Conservation (phyloP, 768 basidiomycete genomes). For the Tulasnella sp. region DNA sequence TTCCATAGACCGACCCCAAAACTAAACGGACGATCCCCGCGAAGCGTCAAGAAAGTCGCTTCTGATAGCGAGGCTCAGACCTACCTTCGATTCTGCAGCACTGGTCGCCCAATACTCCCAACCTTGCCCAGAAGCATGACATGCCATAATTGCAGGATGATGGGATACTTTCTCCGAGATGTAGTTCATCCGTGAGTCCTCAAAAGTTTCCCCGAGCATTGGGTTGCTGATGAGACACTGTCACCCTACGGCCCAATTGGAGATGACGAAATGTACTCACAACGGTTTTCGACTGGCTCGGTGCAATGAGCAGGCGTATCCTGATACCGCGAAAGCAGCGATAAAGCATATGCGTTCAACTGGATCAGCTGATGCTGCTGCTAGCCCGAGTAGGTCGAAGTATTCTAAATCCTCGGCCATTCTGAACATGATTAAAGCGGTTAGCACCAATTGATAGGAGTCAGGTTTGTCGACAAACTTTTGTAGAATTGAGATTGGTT, state of each 20-base stretch:
- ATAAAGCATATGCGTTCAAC: constrained; percentile 68
- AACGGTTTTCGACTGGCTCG: constrained; percentile 84
- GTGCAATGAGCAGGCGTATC: constrained; percentile 75
- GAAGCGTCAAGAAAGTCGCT: constrained; percentile 10
- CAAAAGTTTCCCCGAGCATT: constrained; percentile 84
- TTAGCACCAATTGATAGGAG: neutral
- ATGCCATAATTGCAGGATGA: constrained; percentile 63
- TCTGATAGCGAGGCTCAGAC: constrained; percentile 39
- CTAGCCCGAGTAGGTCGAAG: constrained; percentile 60
- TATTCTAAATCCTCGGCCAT: constrained; percentile 81
- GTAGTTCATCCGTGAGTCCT: constrained; percentile 61
- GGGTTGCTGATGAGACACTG: constrained; percentile 57
- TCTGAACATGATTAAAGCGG: constrained; percentile 21
- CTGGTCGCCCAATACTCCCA: constrained; percentile 76
- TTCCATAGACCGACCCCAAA: constrained; percentile 79
- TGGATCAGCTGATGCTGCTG: constrained; percentile 53
- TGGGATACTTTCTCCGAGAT: constrained; percentile 36
- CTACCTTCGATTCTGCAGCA: constrained; percentile 85
- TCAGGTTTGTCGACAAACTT: constrained; percentile 37
- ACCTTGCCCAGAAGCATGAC: constrained; percentile 71
- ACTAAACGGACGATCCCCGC: neutral
- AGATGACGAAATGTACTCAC: constrained; percentile 45
- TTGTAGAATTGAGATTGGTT: constrained; percentile 79
- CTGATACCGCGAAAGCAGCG: constrained; percentile 79
- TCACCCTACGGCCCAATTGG: neutral